phyloP scores from a whole-genome alignment of 345 rosid species.

The Dipteronia sinensis region DNA sequence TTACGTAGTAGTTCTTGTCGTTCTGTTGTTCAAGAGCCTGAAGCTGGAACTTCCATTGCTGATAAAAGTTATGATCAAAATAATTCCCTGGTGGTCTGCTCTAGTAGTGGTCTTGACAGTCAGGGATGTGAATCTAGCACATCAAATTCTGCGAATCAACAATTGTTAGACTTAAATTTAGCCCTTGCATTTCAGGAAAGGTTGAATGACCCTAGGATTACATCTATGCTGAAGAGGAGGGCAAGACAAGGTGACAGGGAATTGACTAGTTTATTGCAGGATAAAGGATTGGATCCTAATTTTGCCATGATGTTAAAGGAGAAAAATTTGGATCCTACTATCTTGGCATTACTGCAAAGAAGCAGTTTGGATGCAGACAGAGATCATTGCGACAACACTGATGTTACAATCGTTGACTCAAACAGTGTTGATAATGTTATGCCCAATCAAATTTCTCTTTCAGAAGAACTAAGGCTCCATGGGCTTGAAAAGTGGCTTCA shows the following conservation, averaged over 20 bases:
- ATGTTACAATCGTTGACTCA: slow-evolving; percentile 59
- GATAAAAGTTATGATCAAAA: slow-evolving; percentile 71
- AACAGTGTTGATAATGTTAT: slow-evolving; percentile 79
- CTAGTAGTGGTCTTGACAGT: slow-evolving; percentile 89
- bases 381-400: slow-evolving; percentile 90
- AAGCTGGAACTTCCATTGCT: slow-evolving; percentile 60
- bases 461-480: slow-evolving; percentile 91
- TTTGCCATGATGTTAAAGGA: slow-evolving; percentile 99
- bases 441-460: slow-evolving; percentile 87
- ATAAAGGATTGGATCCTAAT: slow-evolving; percentile 99
- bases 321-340: slow-evolving; percentile 92
- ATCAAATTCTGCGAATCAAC: slow-evolving; percentile 84
- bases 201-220: slow-evolving; percentile 85
- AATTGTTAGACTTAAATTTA: slow-evolving; percentile 77
- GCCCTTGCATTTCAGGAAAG: slow-evolving; percentile 89
- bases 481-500: slow-evolving; percentile 99
- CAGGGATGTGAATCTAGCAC: slow-evolving; percentile 95
- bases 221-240: slow-evolving; percentile 81
- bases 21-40: slow-evolving; percentile 84
- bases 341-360: slow-evolving; percentile 93
- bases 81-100: slow-evolving; percentile 60
- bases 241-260: slow-evolving; percentile 84
- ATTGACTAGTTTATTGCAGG: slow-evolving; percentile 80
- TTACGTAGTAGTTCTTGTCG: slow-evolving; percentile 88
- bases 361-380: slow-evolving; percentile 99